Conservation (phyloP, 2,329 filamentous ascomycete genomes). For the Cadophora gregata region DNA sequence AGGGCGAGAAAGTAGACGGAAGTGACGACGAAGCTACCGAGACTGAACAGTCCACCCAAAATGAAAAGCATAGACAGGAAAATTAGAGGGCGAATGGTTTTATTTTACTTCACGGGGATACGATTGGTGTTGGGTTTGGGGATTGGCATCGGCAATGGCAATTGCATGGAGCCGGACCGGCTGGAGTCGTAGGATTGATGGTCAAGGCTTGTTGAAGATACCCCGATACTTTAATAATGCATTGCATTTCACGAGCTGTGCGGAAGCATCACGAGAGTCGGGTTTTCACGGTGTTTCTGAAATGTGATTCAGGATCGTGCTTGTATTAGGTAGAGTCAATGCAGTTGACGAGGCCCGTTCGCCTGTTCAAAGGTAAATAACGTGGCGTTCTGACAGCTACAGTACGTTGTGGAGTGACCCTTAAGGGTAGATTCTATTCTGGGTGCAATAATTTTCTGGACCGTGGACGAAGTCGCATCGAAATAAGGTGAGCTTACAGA, state of each 20-base stretch:
- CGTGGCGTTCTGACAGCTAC: neutral
- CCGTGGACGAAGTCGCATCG: neutral
- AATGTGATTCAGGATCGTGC: neutral
- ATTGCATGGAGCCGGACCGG: conserved; percentile 16
- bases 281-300: neutral
- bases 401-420: too few relatives aligned
- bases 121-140: conserved; percentile 18
- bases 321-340: neutral
- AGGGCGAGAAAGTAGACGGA: conserved; percentile 33
- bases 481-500: neutral
- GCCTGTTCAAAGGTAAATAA: neutral
- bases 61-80: conserved; percentile 23
- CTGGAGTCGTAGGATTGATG: conserved; percentile 28
- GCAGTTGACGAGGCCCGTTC: neutral
- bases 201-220: conserved; percentile 35
- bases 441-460: too few relatives aligned
- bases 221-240: conserved; percentile 36
- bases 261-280: neutral
- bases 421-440: too few relatives aligned
- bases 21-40: conserved; percentile 29
- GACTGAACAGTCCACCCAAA: conserved; percentile 19
- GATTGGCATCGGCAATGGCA: conserved; percentile 4
- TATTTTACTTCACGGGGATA: conserved; percentile 13
- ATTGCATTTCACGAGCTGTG: conserved; percentile 21
- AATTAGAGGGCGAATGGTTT: conserved; percentile 4